Evolutionary conservation across 2,329 filamentous ascomycete species (phyloP), one percentile per base, ranked within the genome.

Genomic region (Verticillium nonalfalfae): DNA sequence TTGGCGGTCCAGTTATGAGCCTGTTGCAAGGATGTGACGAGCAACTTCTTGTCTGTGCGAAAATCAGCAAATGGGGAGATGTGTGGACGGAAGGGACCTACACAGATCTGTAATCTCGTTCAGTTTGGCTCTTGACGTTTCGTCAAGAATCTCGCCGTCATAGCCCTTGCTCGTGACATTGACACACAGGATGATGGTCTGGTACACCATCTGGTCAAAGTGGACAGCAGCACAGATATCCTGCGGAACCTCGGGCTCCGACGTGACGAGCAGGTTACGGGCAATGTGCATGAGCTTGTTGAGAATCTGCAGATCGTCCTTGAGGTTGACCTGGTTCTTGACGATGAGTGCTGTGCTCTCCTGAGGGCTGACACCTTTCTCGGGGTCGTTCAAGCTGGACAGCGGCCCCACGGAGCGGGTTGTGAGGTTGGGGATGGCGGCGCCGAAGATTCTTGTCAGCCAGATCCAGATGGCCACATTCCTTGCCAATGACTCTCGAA

Each of bases 1-100:
- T 87, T 87, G 61, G 86, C 85, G 1, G 85, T 87, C 85, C 86
- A 88, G 70, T 89, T 89, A 66, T 89, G 86, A 1, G 85, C 83
- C 70, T 89, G 85, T 67, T 89, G 86, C 13, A 89, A 73, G 2
- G 84, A 85, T 0, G 86, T 88, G 1, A 89, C 85, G 2, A 89
- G 76, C 1, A 89, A 75, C 68, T 88, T 88, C 66, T 89, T 89
- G 71, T 86, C 85, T 88, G 54, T 35, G 33, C 54, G 5, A 11
- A 4, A 1, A 26, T 57, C n/a, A 59, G 31, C 11, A 34, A 9
- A 13, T 45, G 3, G 3, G 26, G 54, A 21, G 9, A 26, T 31
- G 14, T 4, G 4, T 55, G 39, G 39, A n/a, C 13, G 14, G 15
- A 5, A 7, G n/a, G n/a, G 13, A 74, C 84, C 67, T 73, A 87